These are phyloP conservation scores for Cavenderia fasciculata DNA, from an alignment of 78 protist genomes.

Conservation along the genomic window DNA sequence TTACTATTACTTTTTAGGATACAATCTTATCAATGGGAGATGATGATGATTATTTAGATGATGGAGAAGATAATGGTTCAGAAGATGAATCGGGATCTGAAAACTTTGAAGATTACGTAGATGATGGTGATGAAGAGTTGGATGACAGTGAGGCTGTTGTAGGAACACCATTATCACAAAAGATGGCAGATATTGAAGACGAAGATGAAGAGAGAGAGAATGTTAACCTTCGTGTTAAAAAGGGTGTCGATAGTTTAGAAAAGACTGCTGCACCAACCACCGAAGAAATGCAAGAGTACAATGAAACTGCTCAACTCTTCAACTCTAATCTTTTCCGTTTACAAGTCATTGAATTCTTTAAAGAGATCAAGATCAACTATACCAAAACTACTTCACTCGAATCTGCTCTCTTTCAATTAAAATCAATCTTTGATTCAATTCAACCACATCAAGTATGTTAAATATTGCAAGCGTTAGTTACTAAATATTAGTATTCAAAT, in stretches of 20 bases:
- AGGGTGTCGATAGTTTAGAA: background rate
- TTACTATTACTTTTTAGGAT: no score
- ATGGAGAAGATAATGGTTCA: background rate
- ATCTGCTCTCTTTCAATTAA: conserved; percentile 50
- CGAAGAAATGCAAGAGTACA: conserved; percentile 58
- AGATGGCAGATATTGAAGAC: no score
- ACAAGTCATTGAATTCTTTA: conserved; percentile 55
- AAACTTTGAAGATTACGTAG: conserved; percentile 20
- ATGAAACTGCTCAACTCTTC: conserved; percentile 50
- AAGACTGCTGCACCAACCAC: conserved; percentile 30
- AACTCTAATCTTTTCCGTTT: conserved; percentile 74
- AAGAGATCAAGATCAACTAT: conserved; percentile 70
- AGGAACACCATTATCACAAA: conserved; percentile 44
- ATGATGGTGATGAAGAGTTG: conserved; percentile 42
- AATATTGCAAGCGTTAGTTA: background rate
- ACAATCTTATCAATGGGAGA: conserved; percentile 44
- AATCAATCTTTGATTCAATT: conserved; percentile 9
- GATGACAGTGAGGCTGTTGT: conserved; percentile 65
- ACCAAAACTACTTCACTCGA: conserved; percentile 53
- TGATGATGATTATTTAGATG: conserved; percentile 3
- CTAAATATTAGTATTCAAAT: no score
- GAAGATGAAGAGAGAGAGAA: conserved; percentile 1
- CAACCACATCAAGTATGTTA: conserved; percentile 32
- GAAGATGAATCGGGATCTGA: conserved; percentile 11
- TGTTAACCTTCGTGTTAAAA: conserved; percentile 14